These are phyloP conservation scores for Coemansia sp. DNA, from an alignment of 192 early-diverging fungal species.

Conservation along the genomic window DNA sequence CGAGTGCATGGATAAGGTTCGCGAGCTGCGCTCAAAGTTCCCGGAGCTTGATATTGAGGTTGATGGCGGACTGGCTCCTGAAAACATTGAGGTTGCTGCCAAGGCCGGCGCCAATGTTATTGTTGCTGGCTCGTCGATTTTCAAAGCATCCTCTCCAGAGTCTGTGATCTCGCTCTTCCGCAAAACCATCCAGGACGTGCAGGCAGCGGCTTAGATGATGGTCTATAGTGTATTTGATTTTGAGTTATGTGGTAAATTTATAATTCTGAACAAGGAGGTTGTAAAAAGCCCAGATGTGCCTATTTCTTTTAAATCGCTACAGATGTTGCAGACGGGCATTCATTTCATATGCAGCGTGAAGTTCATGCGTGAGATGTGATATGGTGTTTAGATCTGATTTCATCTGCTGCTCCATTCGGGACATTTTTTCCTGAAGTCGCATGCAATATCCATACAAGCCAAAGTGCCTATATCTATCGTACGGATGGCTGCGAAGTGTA, in stretches of 20 bases:
- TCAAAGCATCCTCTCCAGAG: conserved; percentile 69
- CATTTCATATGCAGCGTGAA: conserved; percentile 3
- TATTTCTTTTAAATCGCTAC: too few species aligned
- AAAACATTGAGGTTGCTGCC: conserved; percentile 84
- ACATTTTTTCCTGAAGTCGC: not conserved
- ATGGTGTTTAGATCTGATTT: conserved; percentile 6
- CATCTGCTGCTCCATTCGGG: conserved; percentile 3
- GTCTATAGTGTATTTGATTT: not conserved
- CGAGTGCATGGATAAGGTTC: conserved; percentile 82
- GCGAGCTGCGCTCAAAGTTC: conserved; percentile 65
- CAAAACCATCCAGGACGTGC: conserved; percentile 33
- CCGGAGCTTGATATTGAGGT: conserved; percentile 93
- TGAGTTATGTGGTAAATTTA: not conserved
- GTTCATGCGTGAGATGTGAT: conserved; percentile 9
- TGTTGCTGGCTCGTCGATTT: conserved; percentile 91
- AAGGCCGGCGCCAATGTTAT: conserved; percentile 96
- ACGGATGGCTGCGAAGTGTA: too few species aligned
- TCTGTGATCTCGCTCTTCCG: conserved; percentile 67
- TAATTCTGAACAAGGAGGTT: not conserved
- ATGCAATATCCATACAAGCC: not conserved
- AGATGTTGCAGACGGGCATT: too few species aligned
- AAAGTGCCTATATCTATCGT: too few species aligned
- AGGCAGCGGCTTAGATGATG: conserved; percentile 8
- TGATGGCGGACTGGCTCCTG: conserved; percentile 84
- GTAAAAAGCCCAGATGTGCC: too few species aligned